Conservation (phyloP, 2,329 filamentous ascomycete species). For the Eurotiales sp. region DNA sequence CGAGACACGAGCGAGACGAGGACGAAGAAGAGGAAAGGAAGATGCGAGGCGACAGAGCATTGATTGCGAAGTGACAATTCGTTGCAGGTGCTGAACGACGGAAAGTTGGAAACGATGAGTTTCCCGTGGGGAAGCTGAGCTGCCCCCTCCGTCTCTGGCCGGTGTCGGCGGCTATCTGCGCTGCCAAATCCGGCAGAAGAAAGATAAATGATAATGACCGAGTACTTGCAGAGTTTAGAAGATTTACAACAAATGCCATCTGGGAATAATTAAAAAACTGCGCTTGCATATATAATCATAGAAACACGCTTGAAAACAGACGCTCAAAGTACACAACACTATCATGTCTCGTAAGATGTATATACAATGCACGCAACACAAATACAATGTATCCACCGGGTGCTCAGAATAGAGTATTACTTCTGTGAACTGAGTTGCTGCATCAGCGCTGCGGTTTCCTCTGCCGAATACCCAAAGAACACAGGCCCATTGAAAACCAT, state of each 20-base stretch:
- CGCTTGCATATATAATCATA: too few relatives aligned
- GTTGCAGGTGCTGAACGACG: background rate
- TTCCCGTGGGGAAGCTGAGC: conserved; percentile 10
- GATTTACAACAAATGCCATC: too few relatives aligned
- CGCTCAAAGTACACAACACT: too few relatives aligned
- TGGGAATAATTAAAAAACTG: too few relatives aligned
- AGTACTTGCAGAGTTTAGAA: too few relatives aligned
- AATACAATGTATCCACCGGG: background rate
- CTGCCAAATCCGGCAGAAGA: too few relatives aligned
- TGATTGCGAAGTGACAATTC: background rate
- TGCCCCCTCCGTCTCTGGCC: conserved; percentile 7
- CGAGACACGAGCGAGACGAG: background rate
- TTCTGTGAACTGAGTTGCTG: conserved; percentile 46
- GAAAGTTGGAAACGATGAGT: background rate
- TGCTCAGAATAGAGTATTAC: too few relatives aligned
- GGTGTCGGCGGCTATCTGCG: conserved; percentile 2
- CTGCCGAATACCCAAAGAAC: conserved; percentile 85
- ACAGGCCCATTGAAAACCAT: conserved; percentile 92
- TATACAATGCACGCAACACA: too few relatives aligned
- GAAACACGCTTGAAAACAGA: too few relatives aligned
- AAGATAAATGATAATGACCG: too few relatives aligned
- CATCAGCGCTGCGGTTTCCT: conserved; percentile 74
- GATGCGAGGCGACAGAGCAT: background rate
- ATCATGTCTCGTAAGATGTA: background rate
- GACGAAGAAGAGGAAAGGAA: background rate